Base-by-base conservation (phyloP, 306 rosid species). In the Gleditsia sinensis region DNA sequence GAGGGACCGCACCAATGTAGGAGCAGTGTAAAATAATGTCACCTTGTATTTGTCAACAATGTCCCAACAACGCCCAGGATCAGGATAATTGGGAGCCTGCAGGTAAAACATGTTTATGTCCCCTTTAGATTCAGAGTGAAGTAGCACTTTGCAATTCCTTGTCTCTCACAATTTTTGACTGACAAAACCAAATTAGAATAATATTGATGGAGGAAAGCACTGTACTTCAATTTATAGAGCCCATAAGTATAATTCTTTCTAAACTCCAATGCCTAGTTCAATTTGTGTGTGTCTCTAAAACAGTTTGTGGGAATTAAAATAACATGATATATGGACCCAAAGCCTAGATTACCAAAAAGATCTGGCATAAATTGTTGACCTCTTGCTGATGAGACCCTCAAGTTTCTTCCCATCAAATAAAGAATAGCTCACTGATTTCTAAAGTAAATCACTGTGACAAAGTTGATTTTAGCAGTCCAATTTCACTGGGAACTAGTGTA, bases 61-160 rank as follows among this genome's bases (percentile, higher is more conserved):
- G 83, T 92, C 90, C 99, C 99, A 95, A 82, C 93, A 84, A 53
- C 99, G 96, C 63, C 99, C 99, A 49, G 93, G 16, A 71, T 95
- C 87, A 57, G 98, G 99, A 90, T 92, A 90, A 88, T 86, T 95
- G 11, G 98, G 98, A 83, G 93, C 96, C 98, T 95, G 89, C 84
- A 84, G 65, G 55, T 67, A 43, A 49, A 59, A 71, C 56, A 75
- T 7, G 34, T 46, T 51, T 17, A 61, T 28, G 71, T 75, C 33
- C 25, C 56, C 3, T 59, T 75, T 61, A 71, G 72, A 78, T 70
- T 69, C 20, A 49, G 65, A 40, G 27, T 24, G 40, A 73, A 71
- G 55, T 61, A 21, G 37, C 59, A 60, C 32, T 68, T 53, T 60
- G 55, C 45, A 64, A 64, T 58, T 42, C 63, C 48, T 56, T 65